phyloP scores from a whole-genome alignment of 73 alveolate species.

The Tetrahymena elliotti region DNA sequence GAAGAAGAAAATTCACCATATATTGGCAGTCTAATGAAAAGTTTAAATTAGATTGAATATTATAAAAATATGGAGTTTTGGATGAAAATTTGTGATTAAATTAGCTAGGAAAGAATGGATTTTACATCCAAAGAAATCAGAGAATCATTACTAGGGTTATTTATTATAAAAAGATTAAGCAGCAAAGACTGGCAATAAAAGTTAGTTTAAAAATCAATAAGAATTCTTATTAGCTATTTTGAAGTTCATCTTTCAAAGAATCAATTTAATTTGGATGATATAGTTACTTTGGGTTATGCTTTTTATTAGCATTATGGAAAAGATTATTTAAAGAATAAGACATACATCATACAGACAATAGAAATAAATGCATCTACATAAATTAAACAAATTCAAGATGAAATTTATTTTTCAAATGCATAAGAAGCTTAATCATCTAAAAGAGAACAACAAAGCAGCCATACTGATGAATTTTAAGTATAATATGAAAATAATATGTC shows the following conservation, averaged over 20 bases:
- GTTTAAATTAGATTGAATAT: not conserved
- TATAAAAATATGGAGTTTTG: not conserved
- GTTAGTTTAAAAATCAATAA: not conserved
- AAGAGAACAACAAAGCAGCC: not conserved
- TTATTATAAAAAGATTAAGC: not conserved
- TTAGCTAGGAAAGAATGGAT: not conserved
- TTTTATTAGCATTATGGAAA: not conserved
- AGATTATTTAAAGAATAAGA: not conserved
- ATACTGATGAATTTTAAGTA: not conserved
- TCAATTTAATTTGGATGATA: not conserved
- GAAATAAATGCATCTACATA: not conserved
- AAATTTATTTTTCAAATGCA: not conserved
- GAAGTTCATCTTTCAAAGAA: not conserved
- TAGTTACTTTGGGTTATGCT: not conserved
- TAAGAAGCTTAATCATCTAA: not conserved
- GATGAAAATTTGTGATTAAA: not conserved
- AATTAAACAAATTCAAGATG: not conserved
- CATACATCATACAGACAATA: not conserved
- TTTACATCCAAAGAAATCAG: not conserved
- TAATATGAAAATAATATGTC: not conserved
- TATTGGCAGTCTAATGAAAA: not conserved
- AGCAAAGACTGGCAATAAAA: not conserved
- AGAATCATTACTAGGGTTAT: not conserved
- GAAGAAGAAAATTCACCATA: not conserved
- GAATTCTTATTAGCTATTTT: not conserved